Evolutionary conservation across 306 rosid species (phyloP), one percentile per base, ranked within the genome.

Genomic region (Dalbergia oliveri): DNA sequence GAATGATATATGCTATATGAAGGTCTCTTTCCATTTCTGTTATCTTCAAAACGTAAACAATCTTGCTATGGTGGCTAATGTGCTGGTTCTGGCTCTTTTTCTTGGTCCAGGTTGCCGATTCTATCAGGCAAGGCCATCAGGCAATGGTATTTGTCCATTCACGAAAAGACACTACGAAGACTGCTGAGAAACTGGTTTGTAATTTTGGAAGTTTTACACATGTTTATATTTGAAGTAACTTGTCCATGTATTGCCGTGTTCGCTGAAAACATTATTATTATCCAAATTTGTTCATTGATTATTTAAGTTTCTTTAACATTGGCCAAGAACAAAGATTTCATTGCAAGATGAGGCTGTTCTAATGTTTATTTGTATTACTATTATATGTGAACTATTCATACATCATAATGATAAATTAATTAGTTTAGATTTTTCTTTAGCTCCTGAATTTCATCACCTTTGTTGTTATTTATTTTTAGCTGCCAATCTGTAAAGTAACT

Each of bases 141-240:
- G 95, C 95, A 68, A 94, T 94, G 99, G 97, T 94, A 61, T 94
- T 94, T 83, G 99, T 94, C 73, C 97, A 94, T 86, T 94, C 99
- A 54, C 89, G 99, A 49, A 94, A 94, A 72, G 97, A 94, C 89
- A 94, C 99, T 21, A 97, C 83, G 56, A 94, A 93, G 88, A 94
- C 99, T 18, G 97, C 99, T 37, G 81, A 90, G 83, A 94, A 88
- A 84, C 86, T 94, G 97, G 99, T 92, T 87, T 73, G 74, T 63
- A 33, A 70, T 72, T 72, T 54, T 44, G 68, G 70, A 76, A 79
- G 18, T 74, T 69, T 76, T 70, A 37, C 14, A 37, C 13, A 47
- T 53, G 51, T 64, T 75, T 79, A 76, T 65, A 76, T 73, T 67
- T 76, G 73, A 69, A 64, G 15, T 56, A 78, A 53, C 81, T 57